A percentile compares a stretch with the other conserved stretches of the same genome.
phyloP scores from a whole-genome alignment of 768 basidiomycete genomes.

The Kwoniella europaea region DNA sequence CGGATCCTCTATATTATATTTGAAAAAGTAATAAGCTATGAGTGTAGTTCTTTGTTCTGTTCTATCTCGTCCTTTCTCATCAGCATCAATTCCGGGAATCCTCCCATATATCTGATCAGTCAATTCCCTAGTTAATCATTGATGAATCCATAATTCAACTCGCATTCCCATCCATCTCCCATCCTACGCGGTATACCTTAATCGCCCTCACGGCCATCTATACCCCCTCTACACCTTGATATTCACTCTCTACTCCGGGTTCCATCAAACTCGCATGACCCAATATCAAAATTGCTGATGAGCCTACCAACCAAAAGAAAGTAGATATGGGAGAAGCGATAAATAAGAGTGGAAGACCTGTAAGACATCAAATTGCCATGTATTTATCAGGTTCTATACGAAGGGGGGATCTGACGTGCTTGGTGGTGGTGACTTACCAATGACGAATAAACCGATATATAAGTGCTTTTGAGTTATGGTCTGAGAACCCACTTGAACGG shows the following conservation, averaged over 20 bases:
- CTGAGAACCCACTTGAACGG: conserved; percentile 78
- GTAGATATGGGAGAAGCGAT: conserved; percentile 64
- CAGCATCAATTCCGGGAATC: no score
- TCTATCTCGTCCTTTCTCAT: no score
- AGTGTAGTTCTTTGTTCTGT: no score
- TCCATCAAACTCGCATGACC: conserved; percentile 87
- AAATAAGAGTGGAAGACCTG: conserved; percentile 84
- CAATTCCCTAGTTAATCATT: no score
- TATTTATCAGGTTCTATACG: not conserved
- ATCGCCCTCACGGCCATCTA: conserved; percentile 6
- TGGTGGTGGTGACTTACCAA: conserved; percentile 57
- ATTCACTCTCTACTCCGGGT: conserved; percentile 94
- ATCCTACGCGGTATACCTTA: not conserved
- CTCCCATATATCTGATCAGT: no score
- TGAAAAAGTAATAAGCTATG: no score
- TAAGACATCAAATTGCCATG: not conserved
- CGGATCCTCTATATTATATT: no score
- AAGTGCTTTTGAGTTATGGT: conserved; percentile 85
- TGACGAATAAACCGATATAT: conserved; percentile 84
- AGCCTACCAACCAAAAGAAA: conserved; percentile 94
- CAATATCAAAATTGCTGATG: conserved; percentile 80
- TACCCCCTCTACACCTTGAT: conserved; percentile 69
- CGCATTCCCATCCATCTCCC: not conserved
- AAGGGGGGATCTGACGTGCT: not conserved
- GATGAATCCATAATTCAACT: not conserved